phyloP scores from a whole-genome alignment of 2,329 filamentous ascomycete genomes.

The Chrysoporthe puriensis region DNA sequence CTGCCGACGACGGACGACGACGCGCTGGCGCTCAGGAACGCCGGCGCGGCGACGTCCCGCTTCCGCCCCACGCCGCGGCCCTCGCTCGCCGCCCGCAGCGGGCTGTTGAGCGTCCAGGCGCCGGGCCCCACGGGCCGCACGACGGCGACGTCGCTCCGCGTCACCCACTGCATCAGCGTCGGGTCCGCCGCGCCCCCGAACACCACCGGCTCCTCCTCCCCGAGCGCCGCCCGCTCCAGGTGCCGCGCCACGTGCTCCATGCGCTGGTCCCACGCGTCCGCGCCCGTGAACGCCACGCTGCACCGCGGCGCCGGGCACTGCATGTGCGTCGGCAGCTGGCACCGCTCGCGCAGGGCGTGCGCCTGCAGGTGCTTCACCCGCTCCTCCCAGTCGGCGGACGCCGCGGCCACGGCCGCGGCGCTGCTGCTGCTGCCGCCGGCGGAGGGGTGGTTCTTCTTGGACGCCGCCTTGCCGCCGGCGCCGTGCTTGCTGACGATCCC shows the following conservation, averaged over 20 bases:
- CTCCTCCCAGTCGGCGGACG: conserved; percentile 49
- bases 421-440: too few relatives aligned
- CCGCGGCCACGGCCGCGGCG: too few relatives aligned
- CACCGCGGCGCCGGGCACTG: conserved; percentile 68
- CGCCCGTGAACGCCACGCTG: conserved; percentile 58
- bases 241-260: conserved; percentile 90
- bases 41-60: conserved; percentile 12
- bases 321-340: conserved; percentile 63
- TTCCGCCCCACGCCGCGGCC: conserved; percentile 18
- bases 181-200: conserved; percentile 46
- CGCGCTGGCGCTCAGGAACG: conserved; percentile 3
- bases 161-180: conserved; percentile 47
- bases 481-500: conserved; percentile 42
- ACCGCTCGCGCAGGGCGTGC: conserved; percentile 63
- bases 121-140: conserved; percentile 35
- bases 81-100: conserved; percentile 31
- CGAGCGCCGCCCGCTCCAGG: conserved; percentile 60
- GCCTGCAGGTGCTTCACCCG: conserved; percentile 59
- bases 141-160: conserved; percentile 42
- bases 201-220: conserved; percentile 37
- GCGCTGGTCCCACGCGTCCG: conserved; percentile 73
- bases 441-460: conserved; percentile 10
- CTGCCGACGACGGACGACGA: background rate
- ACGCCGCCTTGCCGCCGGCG: background rate
- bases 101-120: conserved; percentile 41